These are phyloP conservation scores for Bremia lactucae DNA, from an alignment of 352 stramenopile genomes.

Conservation along the genomic window DNA sequence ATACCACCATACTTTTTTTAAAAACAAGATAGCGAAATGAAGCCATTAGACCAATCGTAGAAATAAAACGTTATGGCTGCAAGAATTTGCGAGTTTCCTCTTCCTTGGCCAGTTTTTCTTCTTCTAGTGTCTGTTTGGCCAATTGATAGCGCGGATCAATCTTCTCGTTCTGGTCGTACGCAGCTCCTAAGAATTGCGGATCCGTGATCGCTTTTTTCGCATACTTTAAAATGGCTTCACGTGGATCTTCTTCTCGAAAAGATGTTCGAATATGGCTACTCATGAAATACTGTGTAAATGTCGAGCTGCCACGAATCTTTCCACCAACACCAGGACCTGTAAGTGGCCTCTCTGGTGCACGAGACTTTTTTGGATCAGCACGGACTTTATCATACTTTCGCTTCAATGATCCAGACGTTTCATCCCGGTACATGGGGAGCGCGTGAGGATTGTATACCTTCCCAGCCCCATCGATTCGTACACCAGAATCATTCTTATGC, in stretches of 20 bases:
- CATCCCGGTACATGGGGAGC: slow-evolving; percentile 75
- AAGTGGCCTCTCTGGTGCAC: slow-evolving; percentile 63
- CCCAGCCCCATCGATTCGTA: slow-evolving; percentile 58
- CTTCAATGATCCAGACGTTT: slow-evolving; percentile 37
- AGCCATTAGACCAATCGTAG: too few relatives aligned
- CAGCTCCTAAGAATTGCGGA: slow-evolving; percentile 52
- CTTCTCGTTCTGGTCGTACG: slow-evolving; percentile 57
- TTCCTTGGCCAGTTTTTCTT: slow-evolving; percentile 69
- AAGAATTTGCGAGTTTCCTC: slow-evolving; percentile 63
- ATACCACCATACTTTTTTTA: too few relatives aligned
- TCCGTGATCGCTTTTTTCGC: slow-evolving; percentile 61
- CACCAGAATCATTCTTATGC: slow-evolving; percentile 36
- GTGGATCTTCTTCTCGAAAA: slow-evolving; percentile 78
- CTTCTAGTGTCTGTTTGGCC: slow-evolving; percentile 62
- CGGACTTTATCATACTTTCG: slow-evolving; percentile 65
- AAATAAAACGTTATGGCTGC: too few relatives aligned
- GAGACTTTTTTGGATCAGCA: slow-evolving; percentile 59
- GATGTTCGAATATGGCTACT: slow-evolving; percentile 78
- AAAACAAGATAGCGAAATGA: too few relatives aligned
- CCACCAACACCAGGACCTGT: slow-evolving; percentile 68
- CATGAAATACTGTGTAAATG: slow-evolving; percentile 85
- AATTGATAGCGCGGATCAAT: slow-evolving; percentile 66
- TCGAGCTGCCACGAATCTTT: slow-evolving; percentile 68
- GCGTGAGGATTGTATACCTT: slow-evolving; percentile 69
- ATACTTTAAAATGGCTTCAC: slow-evolving; percentile 81